Percentiles rank a stretch among this genome's conserved stretches.
Evolutionary conservation across 192 early-diverging fungal species (phyloP).

Genomic region (Backusella parvicylindrica): DNA sequence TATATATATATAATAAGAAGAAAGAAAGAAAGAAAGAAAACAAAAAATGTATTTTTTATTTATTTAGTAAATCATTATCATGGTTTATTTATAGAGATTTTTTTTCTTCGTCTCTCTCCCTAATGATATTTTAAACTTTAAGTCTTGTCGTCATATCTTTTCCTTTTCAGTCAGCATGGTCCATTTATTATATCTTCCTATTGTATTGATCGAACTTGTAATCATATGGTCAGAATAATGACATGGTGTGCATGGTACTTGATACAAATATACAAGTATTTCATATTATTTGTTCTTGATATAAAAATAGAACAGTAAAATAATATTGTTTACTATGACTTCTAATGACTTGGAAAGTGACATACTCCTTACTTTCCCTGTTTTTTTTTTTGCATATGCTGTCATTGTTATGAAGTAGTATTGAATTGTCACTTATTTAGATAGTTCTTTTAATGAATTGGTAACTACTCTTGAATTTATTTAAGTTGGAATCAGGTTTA

Average conservation of each 20-base stretch:
- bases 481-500: background rate
- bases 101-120: background rate
- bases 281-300: background rate
- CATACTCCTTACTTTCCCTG: background rate
- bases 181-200: background rate
- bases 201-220: background rate
- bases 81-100: background rate
- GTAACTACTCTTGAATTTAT: background rate
- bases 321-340: background rate
- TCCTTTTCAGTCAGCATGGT: background rate
- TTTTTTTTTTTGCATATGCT: background rate
- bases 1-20: background rate
- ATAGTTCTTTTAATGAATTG: background rate
- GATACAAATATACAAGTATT: background rate
- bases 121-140: background rate
- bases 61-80: background rate
- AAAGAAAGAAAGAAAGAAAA: background rate
- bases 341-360: background rate
- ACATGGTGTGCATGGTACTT: background rate
- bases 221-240: background rate
- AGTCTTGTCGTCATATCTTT: background rate
- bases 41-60: background rate
- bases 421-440: background rate
- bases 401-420: background rate
- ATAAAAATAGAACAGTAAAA: background rate